These are phyloP conservation scores for Buddleja alternifolia DNA, from an alignment of 257 asterid genomes.

Conservation along the genomic window DNA sequence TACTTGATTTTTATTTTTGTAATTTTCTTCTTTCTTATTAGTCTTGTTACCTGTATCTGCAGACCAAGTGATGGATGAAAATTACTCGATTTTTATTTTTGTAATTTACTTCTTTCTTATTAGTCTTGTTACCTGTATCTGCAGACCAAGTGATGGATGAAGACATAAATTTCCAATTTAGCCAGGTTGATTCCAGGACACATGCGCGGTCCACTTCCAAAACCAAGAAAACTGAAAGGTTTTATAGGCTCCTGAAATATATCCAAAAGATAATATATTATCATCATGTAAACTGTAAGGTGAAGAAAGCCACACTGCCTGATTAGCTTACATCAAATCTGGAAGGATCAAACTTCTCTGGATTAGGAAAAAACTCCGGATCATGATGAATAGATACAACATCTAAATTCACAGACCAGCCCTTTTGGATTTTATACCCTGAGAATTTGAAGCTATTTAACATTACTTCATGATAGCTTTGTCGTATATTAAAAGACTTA, in stretches of 20 bases:
- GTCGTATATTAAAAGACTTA: not conserved
- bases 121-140: constrained; percentile 60
- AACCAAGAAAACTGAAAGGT: constrained; percentile 85
- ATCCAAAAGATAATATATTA: constrained; percentile 1
- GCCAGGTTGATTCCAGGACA: constrained; percentile 95
- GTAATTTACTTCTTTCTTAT: too few species aligned
- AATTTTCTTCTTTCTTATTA: not conserved
- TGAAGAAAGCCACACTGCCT: not conserved
- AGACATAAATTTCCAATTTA: constrained; percentile 71
- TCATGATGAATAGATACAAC: constrained; percentile 87
- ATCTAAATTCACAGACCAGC: constrained; percentile 83
- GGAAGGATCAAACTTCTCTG: constrained; percentile 77
- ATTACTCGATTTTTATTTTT: too few species aligned
- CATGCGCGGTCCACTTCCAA: constrained; percentile 89
- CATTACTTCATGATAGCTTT: not conserved
- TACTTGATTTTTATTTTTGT: not conserved
- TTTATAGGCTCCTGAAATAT: constrained; percentile 58
- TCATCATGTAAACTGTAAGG: not conserved
- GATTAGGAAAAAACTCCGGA: constrained; percentile 59
- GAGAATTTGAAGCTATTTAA: constrained; percentile 26
- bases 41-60: constrained; percentile 69
- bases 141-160: constrained; percentile 82
- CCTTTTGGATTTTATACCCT: constrained; percentile 73
- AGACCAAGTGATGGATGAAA: constrained; percentile 81
- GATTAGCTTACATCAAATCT: constrained; percentile 64